Evolutionary conservation across 2,329 filamentous ascomycete species (phyloP), one percentile per base, ranked within the genome.

Genomic region (Ramularia endophylla): DNA sequence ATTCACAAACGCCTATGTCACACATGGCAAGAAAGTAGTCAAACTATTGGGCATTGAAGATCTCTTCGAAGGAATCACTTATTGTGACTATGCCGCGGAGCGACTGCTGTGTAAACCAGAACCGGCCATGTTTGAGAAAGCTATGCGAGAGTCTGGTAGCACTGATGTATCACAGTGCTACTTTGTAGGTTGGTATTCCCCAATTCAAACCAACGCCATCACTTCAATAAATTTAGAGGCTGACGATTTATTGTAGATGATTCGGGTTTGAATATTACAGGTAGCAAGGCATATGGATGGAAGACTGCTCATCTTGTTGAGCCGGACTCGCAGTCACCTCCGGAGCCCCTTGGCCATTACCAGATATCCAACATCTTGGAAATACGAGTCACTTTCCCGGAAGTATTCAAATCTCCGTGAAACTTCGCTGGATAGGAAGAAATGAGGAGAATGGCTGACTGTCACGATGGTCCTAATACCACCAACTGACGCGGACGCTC

Each of bases 1-100:
- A 2, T 83, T 98, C 57, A 98, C 94, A 2, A 98, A 98, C 59
- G 92, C 94, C 16, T 95, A 98, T 58, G 71, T 94, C 50, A 97
- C 74, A 25, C 92, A 98, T 58, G 92, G 80, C 22, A 81, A 78
- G 58, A 71, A 88, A 30, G 92, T 98, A 0, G 80, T 95, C 9
- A 80, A 75, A 46, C 69, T 98, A 15, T 72, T 98, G 2, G 81
- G 77, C 2, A 72, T 98, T 17, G 88, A 94, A 2, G 87, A 95
- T 60, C 68, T 90, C 18, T 98, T 98, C 59, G 90, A 97, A 49
- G 92, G 92, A 6, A 79, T 97, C 47, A 98, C 92, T 0, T 98
- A 80, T 64, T 98, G 94, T 61, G 87, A 98, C 65, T 98, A 98
- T 65, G 74, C 71, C 8, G 67, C 75, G 12, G 69, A 78, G 30